phyloP scores from a whole-genome alignment of 768 basidiomycete genomes.

The Heimioporus sp. region DNA sequence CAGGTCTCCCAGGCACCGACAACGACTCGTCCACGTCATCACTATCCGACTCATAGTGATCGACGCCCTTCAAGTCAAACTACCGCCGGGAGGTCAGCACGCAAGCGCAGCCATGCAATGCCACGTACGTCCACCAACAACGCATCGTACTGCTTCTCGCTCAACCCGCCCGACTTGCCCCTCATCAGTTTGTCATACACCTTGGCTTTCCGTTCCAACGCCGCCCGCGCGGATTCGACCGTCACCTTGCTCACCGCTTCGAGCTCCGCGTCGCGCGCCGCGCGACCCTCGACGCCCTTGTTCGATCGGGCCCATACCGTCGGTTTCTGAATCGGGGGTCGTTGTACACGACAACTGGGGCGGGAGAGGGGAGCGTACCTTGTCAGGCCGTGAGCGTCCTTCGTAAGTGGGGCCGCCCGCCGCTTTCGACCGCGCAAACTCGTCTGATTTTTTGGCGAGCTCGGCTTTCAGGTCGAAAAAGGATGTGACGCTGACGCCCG shows the following conservation, averaged over 20 bases:
- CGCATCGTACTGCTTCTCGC: conserved; percentile 67
- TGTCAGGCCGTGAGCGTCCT: conserved; percentile 59
- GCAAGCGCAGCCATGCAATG: neutral
- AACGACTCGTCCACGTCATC: conserved; percentile 81
- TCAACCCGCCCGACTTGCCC: conserved; percentile 78
- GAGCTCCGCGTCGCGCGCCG: conserved; percentile 65
- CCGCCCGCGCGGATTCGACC: conserved; percentile 67
- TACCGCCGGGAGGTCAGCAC: conserved; percentile 22
- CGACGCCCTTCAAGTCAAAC: conserved; percentile 64
- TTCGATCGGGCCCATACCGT: conserved; percentile 77
- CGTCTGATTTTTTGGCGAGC: conserved; percentile 48
- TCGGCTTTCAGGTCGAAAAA: conserved; percentile 80
- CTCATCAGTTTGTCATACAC: conserved; percentile 77
- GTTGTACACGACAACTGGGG: too few species aligned
- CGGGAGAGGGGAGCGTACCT: conserved; percentile 42
- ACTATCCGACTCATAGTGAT: conserved; percentile 63
- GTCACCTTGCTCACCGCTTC: conserved; percentile 69
- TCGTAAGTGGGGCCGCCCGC: conserved; percentile 52
- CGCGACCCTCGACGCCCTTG: conserved; percentile 66
- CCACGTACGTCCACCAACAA: conserved; percentile 76
- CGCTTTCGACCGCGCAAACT: conserved; percentile 63
- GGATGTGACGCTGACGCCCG: conserved; percentile 69
- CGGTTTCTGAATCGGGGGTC: conserved; percentile 52
- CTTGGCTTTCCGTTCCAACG: conserved; percentile 73
- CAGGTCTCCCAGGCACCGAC: conserved; percentile 48